A percentile compares a stretch with the other conserved stretches of the same genome.
Evolutionary conservation across 768 basidiomycete genomes (phyloP).

Genomic region (Kwoniella bestiolae): DNA sequence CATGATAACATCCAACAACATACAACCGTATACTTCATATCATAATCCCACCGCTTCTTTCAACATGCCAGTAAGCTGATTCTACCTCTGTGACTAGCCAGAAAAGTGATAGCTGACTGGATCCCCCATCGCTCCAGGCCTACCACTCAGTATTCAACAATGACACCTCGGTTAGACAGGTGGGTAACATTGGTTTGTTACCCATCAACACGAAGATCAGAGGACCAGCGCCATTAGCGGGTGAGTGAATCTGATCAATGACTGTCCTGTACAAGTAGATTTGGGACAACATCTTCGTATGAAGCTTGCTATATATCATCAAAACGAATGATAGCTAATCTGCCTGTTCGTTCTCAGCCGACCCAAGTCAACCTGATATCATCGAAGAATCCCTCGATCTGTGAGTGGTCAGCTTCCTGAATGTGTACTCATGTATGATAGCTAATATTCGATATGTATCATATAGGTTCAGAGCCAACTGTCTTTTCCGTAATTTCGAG

Average conservation of each 20-base stretch:
- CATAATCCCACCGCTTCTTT: not conserved
- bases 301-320: not conserved
- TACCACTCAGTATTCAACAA: slow-evolving; percentile 91
- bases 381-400: slow-evolving; percentile 94
- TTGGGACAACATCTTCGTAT: not conserved
- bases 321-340: not conserved
- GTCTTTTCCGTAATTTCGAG: slow-evolving; percentile 98
- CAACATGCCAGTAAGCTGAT: slow-evolving; percentile 14
- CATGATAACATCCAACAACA: not conserved
- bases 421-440: not conserved
- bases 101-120: not conserved
- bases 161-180: slow-evolving; percentile 73
- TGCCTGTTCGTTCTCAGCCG: slow-evolving; percentile 64
- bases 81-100: not conserved
- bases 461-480: slow-evolving; percentile 84
- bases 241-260: slow-evolving; percentile 44
- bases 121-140: slow-evolving; percentile 66
- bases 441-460: not conserved
- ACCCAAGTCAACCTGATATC: slow-evolving; percentile 79
- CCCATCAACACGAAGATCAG: slow-evolving; percentile 90
- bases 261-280: too few species aligned
- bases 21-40: not conserved
- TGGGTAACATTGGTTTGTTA: slow-evolving; percentile 86
- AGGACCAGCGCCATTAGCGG: slow-evolving; percentile 80
- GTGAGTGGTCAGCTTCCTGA: slow-evolving; percentile 26